Evolutionary conservation across 2,329 filamentous ascomycete genomes (phyloP), one percentile per base, ranked within the genome.

Genomic region (Hymenoscyphus albidus): DNA sequence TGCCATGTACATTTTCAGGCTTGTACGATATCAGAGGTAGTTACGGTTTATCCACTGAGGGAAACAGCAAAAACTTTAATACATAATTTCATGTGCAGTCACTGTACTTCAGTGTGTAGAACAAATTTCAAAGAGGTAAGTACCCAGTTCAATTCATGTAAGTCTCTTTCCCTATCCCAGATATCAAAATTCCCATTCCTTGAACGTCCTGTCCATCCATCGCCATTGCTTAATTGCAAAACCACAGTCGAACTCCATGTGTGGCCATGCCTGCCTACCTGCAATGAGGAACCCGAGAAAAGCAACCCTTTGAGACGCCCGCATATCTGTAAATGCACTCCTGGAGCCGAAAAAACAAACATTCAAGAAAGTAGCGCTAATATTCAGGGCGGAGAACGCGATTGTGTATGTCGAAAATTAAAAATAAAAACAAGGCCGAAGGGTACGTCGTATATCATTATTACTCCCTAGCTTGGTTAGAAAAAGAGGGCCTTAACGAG

Each of bases 401-500:
- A 51, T 22, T 4, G 39, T 35, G 58, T 48, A 59, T 62, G 35
- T 48, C 55, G 44, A 32, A 56, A 60, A 18, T 7, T 10, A 48
- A 59, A 22, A 48, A 42, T 40, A 48, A 40, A 31, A 35, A 48
- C 27, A 40, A 48, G 27, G 27, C 14, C 16, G 40, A 51, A 31
- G 7, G 14, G 22, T 55, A 58, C n/a, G 55, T 31, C 38, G 44
- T 59, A 59, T 3, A 54, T 48, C 35, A 27, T 32, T 4, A 48
- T 70, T 42, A 72, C 59, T 70, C 70, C 69, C 70, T 72, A 32
- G 7, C 5, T 14, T 13, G 54, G 27, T 57, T 16, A 42, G 27
- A 40, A 10, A 18, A 31, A 18, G 5, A 32, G 27, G 27, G 13
- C 6, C 12, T 12, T 40, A 44, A 9, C 22, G 5, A 31, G 22